Percentiles rank a stretch among this genome's conserved stretches.
These are phyloP conservation scores for Paramecium sexaurelia DNA, from an alignment of 73 alveolate species.

Conservation along the genomic window DNA sequence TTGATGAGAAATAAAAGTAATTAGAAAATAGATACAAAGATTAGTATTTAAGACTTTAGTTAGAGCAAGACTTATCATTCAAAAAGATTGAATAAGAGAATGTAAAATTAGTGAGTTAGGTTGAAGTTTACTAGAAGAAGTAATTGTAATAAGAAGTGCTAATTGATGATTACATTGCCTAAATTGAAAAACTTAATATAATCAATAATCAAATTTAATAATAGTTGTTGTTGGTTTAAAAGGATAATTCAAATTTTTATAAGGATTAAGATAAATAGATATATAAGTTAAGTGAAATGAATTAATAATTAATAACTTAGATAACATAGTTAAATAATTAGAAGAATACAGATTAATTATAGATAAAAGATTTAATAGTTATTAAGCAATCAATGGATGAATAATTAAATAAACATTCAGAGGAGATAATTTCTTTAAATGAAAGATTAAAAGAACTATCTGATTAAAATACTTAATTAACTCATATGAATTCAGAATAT, in stretches of 20 bases:
- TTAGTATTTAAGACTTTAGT: not conserved
- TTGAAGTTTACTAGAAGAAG: not conserved
- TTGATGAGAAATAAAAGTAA: not conserved
- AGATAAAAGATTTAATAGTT: not conserved
- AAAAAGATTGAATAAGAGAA: not conserved
- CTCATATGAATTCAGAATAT: not conserved
- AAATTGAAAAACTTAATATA: not conserved
- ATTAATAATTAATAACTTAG: not conserved
- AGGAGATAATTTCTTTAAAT: not conserved
- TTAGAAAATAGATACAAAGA: not conserved
- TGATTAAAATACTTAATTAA: not conserved
- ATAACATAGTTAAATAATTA: not conserved
- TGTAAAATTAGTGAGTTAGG: not conserved
- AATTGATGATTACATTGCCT: not conserved
- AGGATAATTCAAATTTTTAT: not conserved
- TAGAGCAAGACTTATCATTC: not conserved
- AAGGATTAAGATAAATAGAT: slow-evolving; percentile 14
- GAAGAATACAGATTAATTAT: not conserved
- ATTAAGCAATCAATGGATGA: not conserved
- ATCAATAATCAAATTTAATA: not conserved
- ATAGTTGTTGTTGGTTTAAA: not conserved
- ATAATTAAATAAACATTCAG: not conserved
- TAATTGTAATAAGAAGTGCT: not conserved
- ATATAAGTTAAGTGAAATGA: not conserved
- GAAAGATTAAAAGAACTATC: not conserved